Percentiles rank a stretch among this genome's conserved stretches.
Conservation (phyloP, 2,329 filamentous ascomycete species). For the Lachnellula hyalina region DNA sequence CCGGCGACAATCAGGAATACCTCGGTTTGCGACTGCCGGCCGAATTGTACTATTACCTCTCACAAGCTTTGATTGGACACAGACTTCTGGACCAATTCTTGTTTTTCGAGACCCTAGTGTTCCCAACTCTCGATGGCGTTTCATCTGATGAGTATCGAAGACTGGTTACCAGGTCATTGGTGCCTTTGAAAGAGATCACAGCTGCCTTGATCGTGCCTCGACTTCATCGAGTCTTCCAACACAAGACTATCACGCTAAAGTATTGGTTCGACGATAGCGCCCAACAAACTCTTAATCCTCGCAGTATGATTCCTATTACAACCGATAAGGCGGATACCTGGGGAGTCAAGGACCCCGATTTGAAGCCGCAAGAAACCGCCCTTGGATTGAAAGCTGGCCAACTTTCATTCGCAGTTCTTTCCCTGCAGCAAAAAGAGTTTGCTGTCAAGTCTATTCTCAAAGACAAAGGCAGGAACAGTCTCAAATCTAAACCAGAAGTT, state of each 20-base stretch:
- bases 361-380: slow-evolving; percentile 40
- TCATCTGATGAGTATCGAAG: slow-evolving; percentile 74
- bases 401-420: slow-evolving; percentile 56
- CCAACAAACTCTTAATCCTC: slow-evolving; percentile 63
- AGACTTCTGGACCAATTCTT: slow-evolving; percentile 78
- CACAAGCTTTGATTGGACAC: slow-evolving; percentile 72
- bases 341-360: slow-evolving; percentile 61
- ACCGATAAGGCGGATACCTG: slow-evolving; percentile 53
- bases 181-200: slow-evolving; percentile 68
- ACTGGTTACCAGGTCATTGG: slow-evolving; percentile 69
- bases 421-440: slow-evolving; percentile 66
- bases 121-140: slow-evolving; percentile 81
- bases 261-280: slow-evolving; percentile 79
- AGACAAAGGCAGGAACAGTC: slow-evolving; percentile 26
- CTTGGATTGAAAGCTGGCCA: slow-evolving; percentile 38
- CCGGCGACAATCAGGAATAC: slow-evolving; percentile 81
- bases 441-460: slow-evolving; percentile 61
- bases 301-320: slow-evolving; percentile 44
- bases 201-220: slow-evolving; percentile 73
- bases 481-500: slow-evolving; percentile 64
- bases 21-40: slow-evolving; percentile 84
- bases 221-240: slow-evolving; percentile 77
- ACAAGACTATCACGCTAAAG: slow-evolving; percentile 69
- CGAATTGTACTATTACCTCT: slow-evolving; percentile 87
- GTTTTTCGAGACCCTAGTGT: slow-evolving; percentile 69